These are phyloP conservation scores for Lichtheimia corymbifera DNA, from an alignment of 371 early-diverging fungal genomes.

Conservation along the genomic window DNA sequence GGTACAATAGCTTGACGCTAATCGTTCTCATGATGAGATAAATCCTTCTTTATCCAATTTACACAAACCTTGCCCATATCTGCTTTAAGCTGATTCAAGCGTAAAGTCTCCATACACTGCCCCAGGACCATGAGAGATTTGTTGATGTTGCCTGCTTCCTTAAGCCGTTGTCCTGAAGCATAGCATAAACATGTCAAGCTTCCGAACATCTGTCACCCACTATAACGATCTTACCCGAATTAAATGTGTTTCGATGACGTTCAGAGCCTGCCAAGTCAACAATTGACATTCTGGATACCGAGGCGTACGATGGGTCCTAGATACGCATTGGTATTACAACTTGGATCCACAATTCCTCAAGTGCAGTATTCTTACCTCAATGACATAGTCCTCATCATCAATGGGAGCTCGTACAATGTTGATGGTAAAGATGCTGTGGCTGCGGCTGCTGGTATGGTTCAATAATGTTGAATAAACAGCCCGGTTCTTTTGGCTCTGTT, in stretches of 20 bases:
- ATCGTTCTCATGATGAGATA: background rate
- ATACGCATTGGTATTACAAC: background rate
- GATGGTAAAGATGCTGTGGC: slow-evolving; percentile 75
- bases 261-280: slow-evolving; percentile 98
- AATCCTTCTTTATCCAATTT: background rate
- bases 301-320: slow-evolving; percentile 48
- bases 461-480: slow-evolving; percentile 64
- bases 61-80: slow-evolving; percentile 41
- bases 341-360: background rate
- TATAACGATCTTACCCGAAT: slow-evolving; percentile 65
- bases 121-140: slow-evolving; percentile 92
- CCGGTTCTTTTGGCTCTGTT: slow-evolving; percentile 63
- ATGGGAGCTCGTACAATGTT: slow-evolving; percentile 63
- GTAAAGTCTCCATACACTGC: slow-evolving; percentile 76
- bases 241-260: slow-evolving; percentile 79
- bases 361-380: slow-evolving; percentile 35
- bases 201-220: background rate
- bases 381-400: slow-evolving; percentile 48
- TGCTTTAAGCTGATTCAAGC: slow-evolving; percentile 55
- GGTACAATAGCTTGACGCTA: slow-evolving; percentile 62
- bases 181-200: no score
- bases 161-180: slow-evolving; percentile 68
- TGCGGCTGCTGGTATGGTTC: slow-evolving; percentile 66
- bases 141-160: slow-evolving; percentile 95
- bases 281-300: slow-evolving; percentile 69